Percentiles rank a stretch among this genome's conserved stretches.
phyloP scores from a whole-genome alignment of 129 eudicot genomes.

The Flaveria robusta region DNA sequence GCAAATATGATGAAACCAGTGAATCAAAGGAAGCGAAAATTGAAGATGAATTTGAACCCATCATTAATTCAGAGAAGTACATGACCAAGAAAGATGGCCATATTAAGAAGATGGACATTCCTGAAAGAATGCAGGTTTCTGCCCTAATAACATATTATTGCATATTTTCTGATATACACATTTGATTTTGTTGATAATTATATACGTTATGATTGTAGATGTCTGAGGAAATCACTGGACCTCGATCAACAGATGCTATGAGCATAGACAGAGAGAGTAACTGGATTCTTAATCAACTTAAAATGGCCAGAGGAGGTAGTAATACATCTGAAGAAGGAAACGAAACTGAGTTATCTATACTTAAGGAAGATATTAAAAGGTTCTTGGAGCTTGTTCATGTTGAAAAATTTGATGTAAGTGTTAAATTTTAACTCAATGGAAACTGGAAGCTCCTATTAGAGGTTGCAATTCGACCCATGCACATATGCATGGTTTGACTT shows the following conservation, averaged over 20 bases:
- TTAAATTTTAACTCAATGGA: neutral
- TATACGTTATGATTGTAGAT: conserved; percentile 46
- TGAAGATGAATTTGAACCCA: conserved; percentile 83
- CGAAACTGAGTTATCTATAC: conserved; percentile 45
- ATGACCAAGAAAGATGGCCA: conserved; percentile 75
- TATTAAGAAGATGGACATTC: conserved; percentile 66
- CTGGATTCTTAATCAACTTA: conserved; percentile 79
- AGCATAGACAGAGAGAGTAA: conserved; percentile 68
- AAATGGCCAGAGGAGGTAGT: conserved; percentile 42
- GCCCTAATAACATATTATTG: conserved; percentile 18
- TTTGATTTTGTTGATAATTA: conserved; percentile 21
- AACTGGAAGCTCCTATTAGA: conserved; percentile 1
- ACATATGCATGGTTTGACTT: neutral
- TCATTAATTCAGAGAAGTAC: conserved; percentile 64
- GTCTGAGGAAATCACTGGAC: conserved; percentile 73
- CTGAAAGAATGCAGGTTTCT: conserved; percentile 90
- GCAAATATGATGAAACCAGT: conserved; percentile 43
- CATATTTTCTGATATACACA: neutral
- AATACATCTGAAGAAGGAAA: conserved; percentile 48
- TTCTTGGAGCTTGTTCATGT: conserved; percentile 71
- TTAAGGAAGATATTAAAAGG: conserved; percentile 62
- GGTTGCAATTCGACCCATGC: neutral
- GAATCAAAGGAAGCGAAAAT: conserved; percentile 54
- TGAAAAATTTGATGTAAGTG: conserved; percentile 77
- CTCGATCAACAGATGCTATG: conserved; percentile 50